Evolutionary conservation across 129 eudicot genomes (phyloP).

Genomic region (Apium graveolens): DNA sequence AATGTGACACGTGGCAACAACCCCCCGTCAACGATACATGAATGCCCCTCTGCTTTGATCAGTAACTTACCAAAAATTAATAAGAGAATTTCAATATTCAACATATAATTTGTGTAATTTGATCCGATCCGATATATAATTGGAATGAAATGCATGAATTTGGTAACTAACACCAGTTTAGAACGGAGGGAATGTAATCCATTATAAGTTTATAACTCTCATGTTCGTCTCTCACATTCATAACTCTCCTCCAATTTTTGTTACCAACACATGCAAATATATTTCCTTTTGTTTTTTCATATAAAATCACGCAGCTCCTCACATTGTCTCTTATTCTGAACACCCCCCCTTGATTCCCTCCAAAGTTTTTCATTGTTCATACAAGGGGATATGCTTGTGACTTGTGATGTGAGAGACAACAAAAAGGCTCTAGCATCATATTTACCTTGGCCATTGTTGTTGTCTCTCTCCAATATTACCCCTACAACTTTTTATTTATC

Average conservation of each 20-base stretch:
- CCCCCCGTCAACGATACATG: too few species aligned
- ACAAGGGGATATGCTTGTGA: not conserved
- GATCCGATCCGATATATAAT: not conserved
- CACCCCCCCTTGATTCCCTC: not conserved
- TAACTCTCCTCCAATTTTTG: not conserved
- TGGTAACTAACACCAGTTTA: not conserved
- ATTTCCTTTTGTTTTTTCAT: not conserved
- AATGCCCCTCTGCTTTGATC: too few species aligned
- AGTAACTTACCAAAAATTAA: too few species aligned
- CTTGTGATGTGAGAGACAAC: constrained; percentile 39
- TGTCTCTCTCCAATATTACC: constrained; percentile 14
- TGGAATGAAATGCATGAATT: not conserved
- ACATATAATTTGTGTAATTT: too few species aligned
- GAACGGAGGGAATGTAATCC: not conserved
- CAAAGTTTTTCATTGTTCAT: not conserved
- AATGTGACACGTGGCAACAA: too few species aligned
- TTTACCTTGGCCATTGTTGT: constrained; percentile 16
- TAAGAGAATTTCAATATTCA: too few species aligned
- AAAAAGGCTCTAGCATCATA: not conserved
- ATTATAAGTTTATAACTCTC: not conserved
- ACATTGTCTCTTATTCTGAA: constrained; percentile 7
- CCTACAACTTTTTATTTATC: not conserved
- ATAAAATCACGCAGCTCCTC: constrained; percentile 60
- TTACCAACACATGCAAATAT: not conserved
- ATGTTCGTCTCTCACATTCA: not conserved